Conservation (phyloP, 2,329 filamentous ascomycete species). For the Ophiostoma pallidulum region DNA sequence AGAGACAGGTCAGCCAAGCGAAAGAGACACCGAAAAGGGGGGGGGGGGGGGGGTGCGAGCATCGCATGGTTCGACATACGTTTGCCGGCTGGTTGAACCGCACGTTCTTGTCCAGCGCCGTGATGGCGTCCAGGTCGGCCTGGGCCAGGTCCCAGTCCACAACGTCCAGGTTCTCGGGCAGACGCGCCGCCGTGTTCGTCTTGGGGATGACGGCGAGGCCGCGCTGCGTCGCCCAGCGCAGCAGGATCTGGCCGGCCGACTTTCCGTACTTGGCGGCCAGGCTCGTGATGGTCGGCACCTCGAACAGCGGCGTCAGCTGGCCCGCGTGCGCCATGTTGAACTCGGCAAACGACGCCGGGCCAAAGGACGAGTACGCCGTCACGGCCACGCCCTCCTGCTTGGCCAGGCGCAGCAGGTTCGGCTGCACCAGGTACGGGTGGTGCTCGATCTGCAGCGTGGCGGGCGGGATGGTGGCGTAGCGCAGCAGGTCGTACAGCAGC, state of each 20-base stretch:
- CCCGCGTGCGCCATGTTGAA: slow-evolving; percentile 61
- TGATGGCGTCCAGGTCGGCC: slow-evolving; percentile 48
- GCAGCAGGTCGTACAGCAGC: slow-evolving; percentile 68
- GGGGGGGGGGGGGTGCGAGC: not conserved
- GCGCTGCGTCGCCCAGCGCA: slow-evolving; percentile 81
- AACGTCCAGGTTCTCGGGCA: slow-evolving; percentile 48
- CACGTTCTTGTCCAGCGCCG: slow-evolving; percentile 40
- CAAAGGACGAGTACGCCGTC: slow-evolving; percentile 79
- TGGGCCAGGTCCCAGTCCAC: slow-evolving; percentile 43
- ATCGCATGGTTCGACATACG: too few relatives aligned
- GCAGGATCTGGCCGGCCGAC: slow-evolving; percentile 68
- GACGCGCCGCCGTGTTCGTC: slow-evolving; percentile 41
- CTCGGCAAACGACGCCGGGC: slow-evolving; percentile 69
- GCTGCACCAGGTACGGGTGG: slow-evolving; percentile 79
- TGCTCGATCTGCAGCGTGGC: slow-evolving; percentile 77
- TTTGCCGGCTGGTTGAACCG: slow-evolving; percentile 51
- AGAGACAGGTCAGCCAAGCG: not conserved
- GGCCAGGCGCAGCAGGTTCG: slow-evolving; percentile 58
- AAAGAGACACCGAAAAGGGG: not conserved
- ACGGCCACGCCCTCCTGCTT: slow-evolving; percentile 61
- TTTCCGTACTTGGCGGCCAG: slow-evolving; percentile 63
- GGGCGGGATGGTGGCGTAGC: slow-evolving; percentile 64
- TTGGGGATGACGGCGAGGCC: slow-evolving; percentile 72
- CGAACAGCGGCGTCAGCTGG: slow-evolving; percentile 52
- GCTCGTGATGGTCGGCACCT: slow-evolving; percentile 52